Evolutionary conservation across 129 eudicot species (phyloP), one percentile per base, ranked within the genome.

Genomic region (Smallanthus sonchifolius): DNA sequence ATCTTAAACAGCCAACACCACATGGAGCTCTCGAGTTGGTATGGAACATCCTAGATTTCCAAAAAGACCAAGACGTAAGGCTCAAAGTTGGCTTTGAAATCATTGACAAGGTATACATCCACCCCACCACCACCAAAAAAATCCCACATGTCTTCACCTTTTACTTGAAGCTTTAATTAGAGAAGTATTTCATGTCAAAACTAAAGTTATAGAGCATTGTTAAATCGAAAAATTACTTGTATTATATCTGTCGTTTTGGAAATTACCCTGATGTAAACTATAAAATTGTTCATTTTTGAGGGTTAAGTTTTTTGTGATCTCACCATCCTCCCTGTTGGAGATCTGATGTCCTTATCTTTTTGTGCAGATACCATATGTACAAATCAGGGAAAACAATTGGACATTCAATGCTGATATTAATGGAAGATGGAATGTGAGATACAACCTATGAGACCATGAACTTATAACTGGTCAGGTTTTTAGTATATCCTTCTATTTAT

Each of bases 341-440:
- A 72, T 54, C 3, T 44, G 62, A 48, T 16, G 45, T 72, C 35
- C 56, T 62, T 54, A 28, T 37, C 24, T 72, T 32, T 49, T 63
- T 63, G 5, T 72, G 74, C 98, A 92, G 98, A 72, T 90, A 67
- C 89, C 95, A 0, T 92, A 92, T 67, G 69, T 90, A 70, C 98
- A 93, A 81, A 47, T 90, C 72, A 86, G 91, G 63, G 98, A 94
- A 81, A 94, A 94, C 68, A 94, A 94, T 79, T 94, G 98, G 98
- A 86, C 96, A 3, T 69, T 94, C 48, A 94, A 90, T 40, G 86
- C 87, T 65, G 93, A 94, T 68, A 63, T 69, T 5, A 84, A 82
- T 37, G 89, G 96, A 65, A 88, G 75, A 82, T 94, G 98, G 98
- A 85, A 90, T 62, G 83, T 94, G 69, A 88, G 96, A 85, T 94